Evolutionary conservation across 306 rosid genomes (phyloP), one percentile per base, ranked within the genome.

Genomic region (Begonia masoniana): DNA sequence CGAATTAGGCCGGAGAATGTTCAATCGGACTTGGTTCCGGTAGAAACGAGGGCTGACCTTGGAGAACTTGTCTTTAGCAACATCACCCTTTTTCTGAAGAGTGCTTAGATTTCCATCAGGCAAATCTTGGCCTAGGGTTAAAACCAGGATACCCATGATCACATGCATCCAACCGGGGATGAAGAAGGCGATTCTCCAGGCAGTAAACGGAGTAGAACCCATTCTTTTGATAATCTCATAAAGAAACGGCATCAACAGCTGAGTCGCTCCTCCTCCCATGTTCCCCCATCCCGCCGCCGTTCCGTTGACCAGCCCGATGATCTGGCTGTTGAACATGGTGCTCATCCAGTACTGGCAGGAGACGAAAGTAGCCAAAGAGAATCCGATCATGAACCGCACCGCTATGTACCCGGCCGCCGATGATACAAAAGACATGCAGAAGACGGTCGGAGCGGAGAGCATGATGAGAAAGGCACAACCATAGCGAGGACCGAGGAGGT

Each of bases 281-380:
- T 89, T 89, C 0, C 97, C 97, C 97, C 97, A 89, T 12, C 97
- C 97, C 0, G 91, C 95, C 0, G 94, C 88, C 0, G 95, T 85
- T 13, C 97, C 97, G 24, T 89, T 85, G 4, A 51, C 97, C n/a
- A 85, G 72, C 17, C 97, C 97, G 0, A 89, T 74, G 10, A 89
- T 85, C 82, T 85, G 75, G 39, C 88, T 49, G 49, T 82, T 84
- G 47, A 84, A 88, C 93, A 88, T 82, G 0, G 95, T 84, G 16
- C 97, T 88, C 97, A 89, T 89, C 97, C 97, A 89, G 17, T 80
- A 89, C 54, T 89, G 97, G 55, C 95, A 85, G 0, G 97, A 89
- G 9, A 89, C 97, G 14, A 85, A 89, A 0, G 95, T 82, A 0
- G 97, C 97, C 24, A 89, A 60, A 0, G 97, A 85, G 43, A 89